Percentiles rank a stretch among this genome's conserved stretches.
These are phyloP conservation scores for Cicer judaicum DNA, from an alignment of 306 rosid genomes.

Conservation along the genomic window DNA sequence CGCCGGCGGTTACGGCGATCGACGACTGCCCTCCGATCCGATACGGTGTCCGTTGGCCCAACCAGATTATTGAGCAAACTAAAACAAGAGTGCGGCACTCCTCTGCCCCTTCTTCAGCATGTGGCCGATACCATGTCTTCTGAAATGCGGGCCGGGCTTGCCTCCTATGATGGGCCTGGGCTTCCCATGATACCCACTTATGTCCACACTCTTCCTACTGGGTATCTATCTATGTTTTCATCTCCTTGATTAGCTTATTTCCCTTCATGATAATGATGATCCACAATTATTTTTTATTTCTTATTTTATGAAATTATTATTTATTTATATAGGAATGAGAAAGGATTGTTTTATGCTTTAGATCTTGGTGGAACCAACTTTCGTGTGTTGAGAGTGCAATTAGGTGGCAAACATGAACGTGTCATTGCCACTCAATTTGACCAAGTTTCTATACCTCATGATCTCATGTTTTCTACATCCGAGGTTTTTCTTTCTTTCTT, in stretches of 20 bases:
- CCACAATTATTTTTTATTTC: too few species aligned
- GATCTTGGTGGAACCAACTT: slow-evolving; percentile 98
- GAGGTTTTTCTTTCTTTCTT: slow-evolving; percentile 50
- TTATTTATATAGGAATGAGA: slow-evolving; percentile 66
- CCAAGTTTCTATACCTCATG: slow-evolving; percentile 76
- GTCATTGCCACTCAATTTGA: slow-evolving; percentile 78
- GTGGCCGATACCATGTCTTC: slow-evolving; percentile 73
- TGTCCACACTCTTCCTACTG: slow-evolving; percentile 80
- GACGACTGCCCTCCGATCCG: slow-evolving; percentile 68
- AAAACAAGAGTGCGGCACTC: slow-evolving; percentile 71
- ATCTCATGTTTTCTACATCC: slow-evolving; percentile 77
- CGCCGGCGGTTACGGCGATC: slow-evolving; percentile 38
- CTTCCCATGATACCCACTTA: slow-evolving; percentile 92
- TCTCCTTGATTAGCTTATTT: background rate
- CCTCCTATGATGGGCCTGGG: slow-evolving; percentile 54
- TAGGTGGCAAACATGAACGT: slow-evolving; percentile 81
- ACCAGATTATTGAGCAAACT: slow-evolving; percentile 55
- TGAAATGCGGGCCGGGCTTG: slow-evolving; percentile 81
- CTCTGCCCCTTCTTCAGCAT: slow-evolving; percentile 68
- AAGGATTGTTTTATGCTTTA: slow-evolving; percentile 87
- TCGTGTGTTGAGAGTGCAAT: slow-evolving; percentile 81
- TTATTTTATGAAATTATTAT: background rate
- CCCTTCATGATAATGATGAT: background rate
- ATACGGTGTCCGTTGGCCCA: slow-evolving; percentile 51
- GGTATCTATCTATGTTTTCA: slow-evolving; percentile 50